Conservation (phyloP, 2,329 filamentous ascomycete species). For the Fusarium drepaniforme region DNA sequence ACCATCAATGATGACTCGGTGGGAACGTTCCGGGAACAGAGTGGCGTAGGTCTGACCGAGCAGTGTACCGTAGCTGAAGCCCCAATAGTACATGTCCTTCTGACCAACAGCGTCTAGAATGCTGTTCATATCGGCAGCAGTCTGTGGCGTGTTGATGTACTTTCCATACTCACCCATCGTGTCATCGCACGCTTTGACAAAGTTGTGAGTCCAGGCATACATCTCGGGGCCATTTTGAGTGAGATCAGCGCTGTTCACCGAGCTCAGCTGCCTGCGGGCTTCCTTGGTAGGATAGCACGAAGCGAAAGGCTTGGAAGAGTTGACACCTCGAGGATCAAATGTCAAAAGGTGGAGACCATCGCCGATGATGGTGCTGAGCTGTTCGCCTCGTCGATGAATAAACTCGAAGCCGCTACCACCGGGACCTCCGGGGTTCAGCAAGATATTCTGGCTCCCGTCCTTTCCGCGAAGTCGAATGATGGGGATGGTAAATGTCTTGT, state of each 20-base stretch:
- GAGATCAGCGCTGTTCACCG: conserved; percentile 41
- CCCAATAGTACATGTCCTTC: conserved; percentile 54
- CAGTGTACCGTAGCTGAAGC: conserved; percentile 57
- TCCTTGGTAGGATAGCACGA: conserved; percentile 54
- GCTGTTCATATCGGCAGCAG: conserved; percentile 63
- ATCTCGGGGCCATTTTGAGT: conserved; percentile 52
- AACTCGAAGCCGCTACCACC: conserved; percentile 57
- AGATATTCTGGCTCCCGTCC: conserved; percentile 56
- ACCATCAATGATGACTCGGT: conserved; percentile 52
- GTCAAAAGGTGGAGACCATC: conserved; percentile 60
- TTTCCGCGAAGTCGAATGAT: conserved; percentile 58
- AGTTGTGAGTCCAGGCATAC: conserved; percentile 57
- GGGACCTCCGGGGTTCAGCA: conserved; percentile 63
- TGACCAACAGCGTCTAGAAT: conserved; percentile 57
- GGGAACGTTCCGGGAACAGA: conserved; percentile 50
- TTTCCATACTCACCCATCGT: conserved; percentile 57
- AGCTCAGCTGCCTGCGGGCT: conserved; percentile 45
- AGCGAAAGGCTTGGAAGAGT: conserved; percentile 45
- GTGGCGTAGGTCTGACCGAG: conserved; percentile 57
- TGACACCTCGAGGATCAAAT: conserved; percentile 62
- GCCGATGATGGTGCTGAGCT: conserved; percentile 52
- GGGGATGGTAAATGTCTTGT: conserved; percentile 58
- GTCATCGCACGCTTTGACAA: conserved; percentile 56
- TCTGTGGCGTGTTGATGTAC: conserved; percentile 63
- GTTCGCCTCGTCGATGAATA: conserved; percentile 50